Base-by-base conservation (phyloP, 2,329 filamentous ascomycete genomes). In the Talaromyces atroroseus region DNA sequence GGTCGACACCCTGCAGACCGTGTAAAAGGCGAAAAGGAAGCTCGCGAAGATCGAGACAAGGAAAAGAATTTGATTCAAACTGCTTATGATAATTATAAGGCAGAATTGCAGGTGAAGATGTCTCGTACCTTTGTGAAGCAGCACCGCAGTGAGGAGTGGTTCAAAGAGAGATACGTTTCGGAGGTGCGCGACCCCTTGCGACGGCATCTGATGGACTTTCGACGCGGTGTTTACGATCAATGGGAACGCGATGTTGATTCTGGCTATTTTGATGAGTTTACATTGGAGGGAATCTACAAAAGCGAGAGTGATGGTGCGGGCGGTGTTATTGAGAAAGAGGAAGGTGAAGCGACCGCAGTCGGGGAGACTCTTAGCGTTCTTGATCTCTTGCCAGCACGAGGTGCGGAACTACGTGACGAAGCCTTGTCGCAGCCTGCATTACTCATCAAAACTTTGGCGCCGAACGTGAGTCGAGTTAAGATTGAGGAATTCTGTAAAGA, bases 61-160 rank as follows among this genome's bases (percentile, higher is more conserved):
- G 83, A 87, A 66, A 74, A 82, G 52, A 78, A 81, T 16, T 79
- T 82, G 66, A 87, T 87, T 11, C 84, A 87, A 59, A 77, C 78
- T 21, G 83, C 83, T 2, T 87, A 87, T 59, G 83, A 86, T 64
- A 71, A 78, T 42, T 87, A 87, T 74, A 87, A 87, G 68, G 80
- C 82, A 64, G 83, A 85, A 58, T 74, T 86, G 11, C 83, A 86
- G 63, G 75, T 84, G 36, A 81, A 82, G 62, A 92, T 96, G 87
- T 92, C 94, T 0, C 86, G 91, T 62, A 80, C 83, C 1, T 99
- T 99, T 69, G 94, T 99, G 44, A 84, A 87, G 50, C 88, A 91
- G 64, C 94, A 99, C 74, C 96, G 95, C 70, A 85, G 86, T 45
- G 94, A 99, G 71, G 92, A 99, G 69, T 99, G 94, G 94, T 99